A percentile compares a stretch with the other conserved stretches of the same genome.
These are phyloP conservation scores for Streptanthus diversifolius DNA, from an alignment of 345 rosid species.

Conservation along the genomic window DNA sequence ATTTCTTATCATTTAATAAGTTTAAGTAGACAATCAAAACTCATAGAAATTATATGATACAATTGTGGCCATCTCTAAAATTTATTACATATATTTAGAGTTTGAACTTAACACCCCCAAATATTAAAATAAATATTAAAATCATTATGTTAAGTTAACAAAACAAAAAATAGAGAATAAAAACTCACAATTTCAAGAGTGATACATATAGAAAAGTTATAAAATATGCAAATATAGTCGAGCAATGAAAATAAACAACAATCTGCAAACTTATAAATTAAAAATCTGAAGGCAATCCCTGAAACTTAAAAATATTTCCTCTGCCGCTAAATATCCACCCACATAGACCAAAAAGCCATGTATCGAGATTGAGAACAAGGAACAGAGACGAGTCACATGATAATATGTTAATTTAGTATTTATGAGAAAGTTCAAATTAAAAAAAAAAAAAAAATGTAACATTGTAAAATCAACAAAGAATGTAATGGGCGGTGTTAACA, in stretches of 20 bases:
- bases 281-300: background rate
- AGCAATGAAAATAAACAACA: background rate
- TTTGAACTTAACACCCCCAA: too few species aligned
- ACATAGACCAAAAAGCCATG: constrained; percentile 3
- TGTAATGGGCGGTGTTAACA: constrained; percentile 1
- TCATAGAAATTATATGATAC: too few species aligned
- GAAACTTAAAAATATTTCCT: constrained; percentile 20
- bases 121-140: too few species aligned
- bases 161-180: too few species aligned
- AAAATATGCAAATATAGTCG: constrained; percentile 8
- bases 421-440: background rate
- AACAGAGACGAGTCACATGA: constrained; percentile 11
- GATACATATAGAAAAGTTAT: too few species aligned
- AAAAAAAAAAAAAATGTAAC: constrained; percentile 11
- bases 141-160: too few species aligned
- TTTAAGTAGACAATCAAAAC: too few species aligned
- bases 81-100: too few species aligned
- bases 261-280: background rate
- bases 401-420: background rate
- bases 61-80: too few species aligned
- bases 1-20: too few species aligned
- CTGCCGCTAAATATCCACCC: constrained; percentile 22
- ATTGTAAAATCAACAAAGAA: constrained; percentile 5
- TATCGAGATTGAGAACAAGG: background rate
- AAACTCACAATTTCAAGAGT: too few species aligned